A percentile compares a stretch with the other conserved stretches of the same genome.
These are phyloP conservation scores for Trichoderma sp. DNA, from an alignment of 2,329 filamentous ascomycete species.

Conservation along the genomic window DNA sequence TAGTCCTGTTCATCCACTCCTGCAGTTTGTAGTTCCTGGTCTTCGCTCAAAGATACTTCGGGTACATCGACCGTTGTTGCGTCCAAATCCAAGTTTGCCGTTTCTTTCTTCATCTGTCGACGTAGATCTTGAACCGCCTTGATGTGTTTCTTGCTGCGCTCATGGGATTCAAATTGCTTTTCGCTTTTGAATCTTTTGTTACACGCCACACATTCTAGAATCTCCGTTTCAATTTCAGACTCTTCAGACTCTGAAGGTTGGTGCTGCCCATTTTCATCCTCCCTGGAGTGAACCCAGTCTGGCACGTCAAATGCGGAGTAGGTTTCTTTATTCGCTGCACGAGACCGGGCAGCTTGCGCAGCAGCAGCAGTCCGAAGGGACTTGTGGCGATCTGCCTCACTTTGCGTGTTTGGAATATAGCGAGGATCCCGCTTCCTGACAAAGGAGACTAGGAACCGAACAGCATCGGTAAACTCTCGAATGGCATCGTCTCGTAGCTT, in stretches of 20 bases:
- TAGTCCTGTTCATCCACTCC: background rate
- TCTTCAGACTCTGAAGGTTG: slow-evolving; percentile 61
- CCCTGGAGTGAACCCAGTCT: slow-evolving; percentile 68
- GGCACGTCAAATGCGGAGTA: slow-evolving; percentile 64
- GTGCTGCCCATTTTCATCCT: slow-evolving; percentile 50
- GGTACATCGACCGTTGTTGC: background rate
- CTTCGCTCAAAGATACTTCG: background rate
- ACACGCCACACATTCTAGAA: slow-evolving; percentile 75
- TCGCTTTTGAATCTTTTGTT: slow-evolving; percentile 83
- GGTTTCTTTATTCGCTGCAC: slow-evolving; percentile 77
- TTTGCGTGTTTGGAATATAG: slow-evolving; percentile 72
- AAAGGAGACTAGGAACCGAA: slow-evolving; percentile 81
- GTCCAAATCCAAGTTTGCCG: slow-evolving; percentile 56
- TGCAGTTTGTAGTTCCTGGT: background rate
- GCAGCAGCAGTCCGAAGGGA: slow-evolving; percentile 72
- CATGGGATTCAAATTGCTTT: slow-evolving; percentile 85
- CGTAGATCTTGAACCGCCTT: slow-evolving; percentile 80
- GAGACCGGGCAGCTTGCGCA: slow-evolving; percentile 78
- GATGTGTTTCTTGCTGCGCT: slow-evolving; percentile 93
- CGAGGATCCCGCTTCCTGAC: slow-evolving; percentile 88
- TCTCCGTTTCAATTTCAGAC: slow-evolving; percentile 54
- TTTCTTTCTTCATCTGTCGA: slow-evolving; percentile 79
- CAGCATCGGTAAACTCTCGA: slow-evolving; percentile 88
- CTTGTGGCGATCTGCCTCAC: slow-evolving; percentile 77
- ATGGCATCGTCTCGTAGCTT: slow-evolving; percentile 77